phyloP scores from a whole-genome alignment of 805 yeast genomes.

The Yamadazyma tumulicola region DNA sequence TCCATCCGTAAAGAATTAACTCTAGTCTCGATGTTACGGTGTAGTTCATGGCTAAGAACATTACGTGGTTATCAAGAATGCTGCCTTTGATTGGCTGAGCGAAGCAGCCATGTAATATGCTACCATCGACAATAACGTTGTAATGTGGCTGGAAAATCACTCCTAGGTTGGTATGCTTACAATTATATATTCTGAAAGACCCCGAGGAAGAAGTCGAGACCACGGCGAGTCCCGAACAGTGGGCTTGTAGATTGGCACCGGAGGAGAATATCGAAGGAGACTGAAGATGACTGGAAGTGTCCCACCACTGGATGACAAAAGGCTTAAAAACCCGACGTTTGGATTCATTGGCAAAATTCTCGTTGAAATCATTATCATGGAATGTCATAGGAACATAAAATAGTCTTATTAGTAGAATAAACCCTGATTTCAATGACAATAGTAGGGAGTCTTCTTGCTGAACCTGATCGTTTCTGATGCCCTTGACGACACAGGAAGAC shows the following conservation, averaged over 20 bases:
- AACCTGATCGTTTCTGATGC: conserved; percentile 13
- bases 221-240: conserved; percentile 35
- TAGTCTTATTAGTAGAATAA: conserved; percentile 35
- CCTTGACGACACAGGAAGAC: conserved; percentile 26
- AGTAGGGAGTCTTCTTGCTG: conserved; percentile 37
- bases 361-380: conserved; percentile 21
- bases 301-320: conserved; percentile 52
- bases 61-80: conserved; percentile 23
- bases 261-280: conserved; percentile 18
- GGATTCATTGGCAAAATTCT: conserved; percentile 8
- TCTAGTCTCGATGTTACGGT: conserved; percentile 36
- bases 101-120: conserved; percentile 40
- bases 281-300: conserved; percentile 13
- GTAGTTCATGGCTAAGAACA: conserved; percentile 33
- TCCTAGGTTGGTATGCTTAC: conserved; percentile 35
- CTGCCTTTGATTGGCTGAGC: conserved; percentile 30
- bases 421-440: conserved; percentile 39
- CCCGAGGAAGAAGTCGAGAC: conserved; percentile 36
- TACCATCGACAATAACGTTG: conserved; percentile 41
- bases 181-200: conserved; percentile 35
- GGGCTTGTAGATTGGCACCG: conserved; percentile 30
- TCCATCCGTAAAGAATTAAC: conserved; percentile 41
- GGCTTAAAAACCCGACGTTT: conserved; percentile 32
- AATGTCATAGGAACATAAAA: conserved; percentile 31
- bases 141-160: conserved; percentile 33